Percentiles rank a stretch among this genome's conserved stretches.
Conservation (phyloP, 192 early-diverging fungal species). For the Chytriomyces hyalinus region DNA sequence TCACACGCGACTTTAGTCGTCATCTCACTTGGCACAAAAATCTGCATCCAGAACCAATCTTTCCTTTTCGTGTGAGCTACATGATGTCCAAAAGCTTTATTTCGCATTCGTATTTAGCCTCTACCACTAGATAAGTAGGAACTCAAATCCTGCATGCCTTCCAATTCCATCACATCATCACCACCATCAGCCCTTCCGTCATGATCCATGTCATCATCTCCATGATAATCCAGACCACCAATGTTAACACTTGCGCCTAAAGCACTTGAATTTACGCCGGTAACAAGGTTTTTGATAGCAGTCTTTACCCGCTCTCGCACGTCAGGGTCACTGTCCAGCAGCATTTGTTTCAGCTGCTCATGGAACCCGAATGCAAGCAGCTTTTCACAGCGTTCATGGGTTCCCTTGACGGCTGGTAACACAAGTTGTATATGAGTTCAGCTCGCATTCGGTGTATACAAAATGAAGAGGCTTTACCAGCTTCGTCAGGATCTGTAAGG, state of each 20-base stretch:
- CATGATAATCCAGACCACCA: not conserved
- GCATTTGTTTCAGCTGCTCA: conserved; percentile 50
- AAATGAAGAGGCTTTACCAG: conserved; percentile 35
- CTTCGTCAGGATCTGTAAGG: conserved; percentile 70
- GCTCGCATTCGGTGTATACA: conserved; percentile 18
- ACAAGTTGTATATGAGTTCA: conserved; percentile 5
- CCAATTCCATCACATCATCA: conserved; percentile 17
- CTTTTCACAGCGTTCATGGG: conserved; percentile 52
- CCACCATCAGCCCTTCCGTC: not conserved
- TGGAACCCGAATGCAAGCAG: conserved; percentile 66
- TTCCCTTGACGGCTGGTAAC: conserved; percentile 13
- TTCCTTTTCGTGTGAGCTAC: too few species aligned
- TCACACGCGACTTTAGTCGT: too few species aligned
- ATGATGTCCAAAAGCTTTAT: too few species aligned
- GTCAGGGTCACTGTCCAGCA: conserved; percentile 69
- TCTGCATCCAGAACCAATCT: too few species aligned
- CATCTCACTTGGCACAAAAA: too few species aligned
- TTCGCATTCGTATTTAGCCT: too few species aligned
- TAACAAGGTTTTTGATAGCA: conserved; percentile 62
- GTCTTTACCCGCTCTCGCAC: conserved; percentile 76
- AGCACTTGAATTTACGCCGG: not conserved
- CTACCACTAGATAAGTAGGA: not conserved
- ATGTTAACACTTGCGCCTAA: not conserved
- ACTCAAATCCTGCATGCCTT: conserved; percentile 33
- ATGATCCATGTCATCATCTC: not conserved